Base-by-base conservation (phyloP, 2,329 filamentous ascomycete species). In the Exserohilum turcica region DNA sequence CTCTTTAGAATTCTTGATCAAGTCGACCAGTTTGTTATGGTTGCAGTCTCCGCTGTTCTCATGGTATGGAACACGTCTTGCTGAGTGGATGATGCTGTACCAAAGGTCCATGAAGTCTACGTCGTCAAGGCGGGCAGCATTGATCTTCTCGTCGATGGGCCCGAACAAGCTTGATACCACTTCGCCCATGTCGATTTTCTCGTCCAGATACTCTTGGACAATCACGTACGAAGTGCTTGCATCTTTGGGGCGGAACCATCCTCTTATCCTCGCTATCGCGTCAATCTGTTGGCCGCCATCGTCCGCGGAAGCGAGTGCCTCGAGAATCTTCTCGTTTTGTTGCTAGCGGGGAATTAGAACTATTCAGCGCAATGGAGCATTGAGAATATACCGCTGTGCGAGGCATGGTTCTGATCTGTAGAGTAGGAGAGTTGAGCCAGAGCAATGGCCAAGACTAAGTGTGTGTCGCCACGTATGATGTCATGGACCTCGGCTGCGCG, bases 1-100 rank as follows among this genome's bases (percentile, higher is more conserved):
- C 3, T 60, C 19, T 43, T 73, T 69, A 52, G 73, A 57, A 1
- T 59, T 60, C 10, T 43, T 43, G 27, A 73, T 33, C 8, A 74
- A 43, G 7, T 59, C 49, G 42, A 64, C 39, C 8, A 73, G 55
- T 37, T 58, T 60, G 9, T 51, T 29, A 28, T 68, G 67, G 18
- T 13, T 54, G 35, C 7, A 40, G 10, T 18, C 16, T 6, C 2
- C 24, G 4, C 29, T 5, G 19, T 28, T 27, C n/a, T 63, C 29
- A 3, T 43, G 51, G 50, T 58, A 70, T 1, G 63, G 38, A 6
- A 61, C 64, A 2, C 64, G 56, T 48, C 63, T 67, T 27, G 70
- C 63, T 1, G 67, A 61, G 42, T 74, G 70, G 7, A 73, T 60
- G 43, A 73, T 49, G 45, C 65, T 68, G 52, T 68, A 68, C 65